phyloP scores from a whole-genome alignment of 2,329 filamentous ascomycete species.

The Nothophoma quercina region DNA sequence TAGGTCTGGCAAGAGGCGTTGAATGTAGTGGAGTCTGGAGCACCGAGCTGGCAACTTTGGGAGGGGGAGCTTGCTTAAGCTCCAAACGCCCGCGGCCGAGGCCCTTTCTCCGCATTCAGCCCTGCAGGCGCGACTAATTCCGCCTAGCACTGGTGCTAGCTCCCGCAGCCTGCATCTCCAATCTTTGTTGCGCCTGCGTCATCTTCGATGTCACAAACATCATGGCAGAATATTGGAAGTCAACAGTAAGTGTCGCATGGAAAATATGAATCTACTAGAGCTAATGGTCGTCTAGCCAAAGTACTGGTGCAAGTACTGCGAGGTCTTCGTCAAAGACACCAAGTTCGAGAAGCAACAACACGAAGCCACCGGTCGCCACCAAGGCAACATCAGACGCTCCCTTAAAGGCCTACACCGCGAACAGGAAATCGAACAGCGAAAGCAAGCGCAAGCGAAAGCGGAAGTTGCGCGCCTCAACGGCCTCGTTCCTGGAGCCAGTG shows the following conservation, averaged over 20 bases:
- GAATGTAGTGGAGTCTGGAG: constrained; percentile 12
- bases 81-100: constrained; percentile 2
- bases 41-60: constrained; percentile 8
- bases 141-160: constrained; percentile 14
- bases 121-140: constrained; percentile 1
- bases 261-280: not conserved
- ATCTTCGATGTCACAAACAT: constrained; percentile 8
- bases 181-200: constrained; percentile 17
- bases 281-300: constrained; percentile 64
- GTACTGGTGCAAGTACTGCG: constrained; percentile 99
- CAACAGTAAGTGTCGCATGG: constrained; percentile 64
- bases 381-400: constrained; percentile 85
- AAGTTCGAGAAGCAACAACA: constrained; percentile 89
- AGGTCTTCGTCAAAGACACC: constrained; percentile 88
- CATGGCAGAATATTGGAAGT: constrained; percentile 99
- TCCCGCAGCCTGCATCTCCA: constrained; percentile 7
- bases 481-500: constrained; percentile 63
- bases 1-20: constrained; percentile 5
- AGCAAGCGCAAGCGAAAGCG: constrained; percentile 80
- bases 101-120: constrained; percentile 17
- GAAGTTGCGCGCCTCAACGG: constrained; percentile 89
- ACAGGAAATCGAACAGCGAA: constrained; percentile 80
- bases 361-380: constrained; percentile 85
- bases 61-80: constrained; percentile 3
- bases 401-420: constrained; percentile 86